These are phyloP conservation scores for Bacidia rubella DNA, from an alignment of 495 filamentous ascomycete species.

Conservation along the genomic window DNA sequence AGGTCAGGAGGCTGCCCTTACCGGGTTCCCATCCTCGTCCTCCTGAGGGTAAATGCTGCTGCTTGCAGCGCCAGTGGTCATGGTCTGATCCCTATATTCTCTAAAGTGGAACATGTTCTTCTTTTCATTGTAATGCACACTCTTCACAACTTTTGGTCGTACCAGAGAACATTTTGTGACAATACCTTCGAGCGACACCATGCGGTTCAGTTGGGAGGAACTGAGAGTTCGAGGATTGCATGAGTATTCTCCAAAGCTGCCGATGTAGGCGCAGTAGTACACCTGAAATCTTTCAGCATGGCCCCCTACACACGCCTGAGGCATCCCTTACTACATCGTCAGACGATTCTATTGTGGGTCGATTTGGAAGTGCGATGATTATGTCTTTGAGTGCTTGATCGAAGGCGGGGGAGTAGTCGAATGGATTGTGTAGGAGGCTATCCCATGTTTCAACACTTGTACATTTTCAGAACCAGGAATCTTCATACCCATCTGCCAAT, in stretches of 20 bases:
- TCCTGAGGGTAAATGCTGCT: conserved; percentile 89
- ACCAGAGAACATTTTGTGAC: conserved; percentile 94
- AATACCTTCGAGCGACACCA: conserved; percentile 96
- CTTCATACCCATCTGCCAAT: conserved; percentile 61
- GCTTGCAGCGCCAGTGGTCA: conserved; percentile 78
- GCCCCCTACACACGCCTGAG: background rate
- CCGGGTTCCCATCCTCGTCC: conserved; percentile 67
- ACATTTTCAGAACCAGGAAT: background rate
- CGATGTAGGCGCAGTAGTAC: conserved; percentile 91
- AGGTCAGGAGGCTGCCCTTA: conserved; percentile 16
- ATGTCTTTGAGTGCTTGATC: conserved; percentile 80
- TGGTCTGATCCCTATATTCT: conserved; percentile 90
- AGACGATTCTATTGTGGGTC: conserved; percentile 42
- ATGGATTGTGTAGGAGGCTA: conserved; percentile 67
- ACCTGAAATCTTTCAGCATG: conserved; percentile 26
- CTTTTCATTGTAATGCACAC: conserved; percentile 85
- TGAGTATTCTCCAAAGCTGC: conserved; percentile 86
- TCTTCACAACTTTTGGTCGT: conserved; percentile 90
- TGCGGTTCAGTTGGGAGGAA: conserved; percentile 78
- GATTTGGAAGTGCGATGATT: conserved; percentile 59
- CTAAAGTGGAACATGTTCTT: conserved; percentile 71
- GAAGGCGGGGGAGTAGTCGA: conserved; percentile 78
- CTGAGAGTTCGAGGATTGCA: conserved; percentile 91
- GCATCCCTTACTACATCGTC: conserved; percentile 43
- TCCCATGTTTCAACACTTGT: background rate